Base-by-base conservation (phyloP, 345 rosid species). In the Cardamine occulta region DNA sequence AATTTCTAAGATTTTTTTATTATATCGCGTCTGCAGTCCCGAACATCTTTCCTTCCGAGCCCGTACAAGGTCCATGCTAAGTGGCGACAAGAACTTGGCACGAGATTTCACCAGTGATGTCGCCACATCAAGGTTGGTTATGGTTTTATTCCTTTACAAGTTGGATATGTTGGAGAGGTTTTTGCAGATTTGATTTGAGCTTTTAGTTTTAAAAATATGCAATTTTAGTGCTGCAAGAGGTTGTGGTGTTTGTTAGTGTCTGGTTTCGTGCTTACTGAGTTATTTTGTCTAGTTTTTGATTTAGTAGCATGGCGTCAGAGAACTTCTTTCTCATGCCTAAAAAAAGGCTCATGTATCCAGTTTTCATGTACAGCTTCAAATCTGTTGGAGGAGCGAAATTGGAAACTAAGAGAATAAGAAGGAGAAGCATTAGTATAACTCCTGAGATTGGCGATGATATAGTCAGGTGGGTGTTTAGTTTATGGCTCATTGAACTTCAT, bases 401-500 rank as follows among this genome's bases (percentile, higher is more conserved):
- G 77, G 98, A 91, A 77, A 81, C 91, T 76, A 90, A 89, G 78
- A 90, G 97, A 80, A 63, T 90, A 75, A 87, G 99, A 82, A 89
- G 99, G 85, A 86, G 99, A 85, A 93, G 99, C 88, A 87, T 89
- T 62, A 95, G 99, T 83, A 90, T 95, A 80, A 93, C 99, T 66
- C 98, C 98, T 4, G 96, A 93, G 85, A 93, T 95, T 80, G 93
- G 99, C 32, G 99, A 95, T 85, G 96, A 95, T 81, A 93, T 95
- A 39, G 99, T 90, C 74, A 95, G 99, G 99, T 95, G 83, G 83
- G 71, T 83, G 39, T 56, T 72, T 82, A 32, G 62, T 67, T 68
- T 72, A 13, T 72, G 60, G 24, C 24, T 57, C 70, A 15, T 40
- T 67, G 45, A 72, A 53, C 68, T 56, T 44, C 37, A 8, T 64